Percentiles rank a stretch among this genome's conserved stretches.
phyloP scores from a whole-genome alignment of 2,329 filamentous ascomycete genomes.

The Xylariaceae sp. region DNA sequence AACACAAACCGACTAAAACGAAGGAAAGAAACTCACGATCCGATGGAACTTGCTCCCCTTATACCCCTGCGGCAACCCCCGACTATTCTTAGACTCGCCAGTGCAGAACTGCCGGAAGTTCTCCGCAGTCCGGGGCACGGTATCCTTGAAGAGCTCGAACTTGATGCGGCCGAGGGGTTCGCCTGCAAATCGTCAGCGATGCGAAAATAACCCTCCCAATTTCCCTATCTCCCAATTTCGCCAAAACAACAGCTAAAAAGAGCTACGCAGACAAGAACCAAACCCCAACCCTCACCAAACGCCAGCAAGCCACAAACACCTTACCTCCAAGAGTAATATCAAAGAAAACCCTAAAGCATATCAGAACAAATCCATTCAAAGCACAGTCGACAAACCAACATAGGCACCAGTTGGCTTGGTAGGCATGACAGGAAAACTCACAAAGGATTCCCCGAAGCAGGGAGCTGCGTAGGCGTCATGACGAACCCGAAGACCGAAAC shows the following conservation, averaged over 20 bases:
- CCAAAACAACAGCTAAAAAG: neutral
- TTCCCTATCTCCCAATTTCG: too few species aligned
- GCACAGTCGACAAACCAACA: too few species aligned
- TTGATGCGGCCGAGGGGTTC: constrained; percentile 82
- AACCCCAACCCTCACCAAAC: too few species aligned
- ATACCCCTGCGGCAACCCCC: constrained; percentile 82
- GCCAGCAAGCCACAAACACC: too few species aligned
- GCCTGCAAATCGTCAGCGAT: constrained; percentile 46
- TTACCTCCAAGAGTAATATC: constrained; percentile 74
- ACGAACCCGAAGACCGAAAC: neutral
- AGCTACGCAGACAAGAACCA: neutral
- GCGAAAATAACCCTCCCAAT: too few species aligned
- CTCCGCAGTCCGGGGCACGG: constrained; percentile 83
- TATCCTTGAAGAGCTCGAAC: constrained; percentile 83
- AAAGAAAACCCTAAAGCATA: constrained; percentile 58
- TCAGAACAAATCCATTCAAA: neutral
- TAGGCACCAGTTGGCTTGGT: too few species aligned
- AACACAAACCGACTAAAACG: neutral
- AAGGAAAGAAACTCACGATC: constrained; percentile 59
- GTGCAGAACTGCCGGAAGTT: constrained; percentile 98
- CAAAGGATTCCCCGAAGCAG: constrained; percentile 43
- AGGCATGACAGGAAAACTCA: constrained; percentile 30
- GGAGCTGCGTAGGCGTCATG: constrained; percentile 39
- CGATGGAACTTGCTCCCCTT: constrained; percentile 93
- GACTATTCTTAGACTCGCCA: constrained; percentile 76